These are phyloP conservation scores for Wickerhamia fluorescens DNA, from an alignment of 805 yeast genomes.

Conservation along the genomic window DNA sequence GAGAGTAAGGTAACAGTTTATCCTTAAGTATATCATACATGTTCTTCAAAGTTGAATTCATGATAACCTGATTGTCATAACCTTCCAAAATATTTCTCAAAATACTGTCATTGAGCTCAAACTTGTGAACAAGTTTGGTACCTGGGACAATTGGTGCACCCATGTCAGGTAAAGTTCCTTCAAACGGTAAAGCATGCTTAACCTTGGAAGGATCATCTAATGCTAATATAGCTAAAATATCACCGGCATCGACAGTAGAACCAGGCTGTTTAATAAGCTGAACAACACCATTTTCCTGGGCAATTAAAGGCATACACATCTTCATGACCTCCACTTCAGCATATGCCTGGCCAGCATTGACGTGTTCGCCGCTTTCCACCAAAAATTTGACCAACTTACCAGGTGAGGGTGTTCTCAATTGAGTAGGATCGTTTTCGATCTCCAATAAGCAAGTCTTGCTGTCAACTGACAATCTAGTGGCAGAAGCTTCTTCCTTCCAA, in stretches of 20 bases:
- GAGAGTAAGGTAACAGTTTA: conserved; percentile 83
- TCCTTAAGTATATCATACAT: conserved; percentile 69
- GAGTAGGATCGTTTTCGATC: conserved; percentile 97
- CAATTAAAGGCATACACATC: conserved; percentile 96
- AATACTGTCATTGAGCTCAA: conserved; percentile 48
- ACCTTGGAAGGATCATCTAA: conserved; percentile 96
- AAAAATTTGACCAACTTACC: conserved; percentile 93
- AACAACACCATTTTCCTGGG: conserved; percentile 88
- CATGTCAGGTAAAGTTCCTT: conserved; percentile 84
- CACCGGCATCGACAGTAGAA: conserved; percentile 94
- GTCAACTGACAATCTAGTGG: conserved; percentile 91
- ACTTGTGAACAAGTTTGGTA: conserved; percentile 74
- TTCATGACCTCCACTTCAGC: conserved; percentile 99
- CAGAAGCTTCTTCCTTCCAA: conserved; percentile 96
- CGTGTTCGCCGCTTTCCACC: conserved; percentile 94
- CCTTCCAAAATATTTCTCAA: conserved; percentile 80
- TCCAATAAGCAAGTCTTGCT: conserved; percentile 92
- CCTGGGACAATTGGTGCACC: conserved; percentile 84
- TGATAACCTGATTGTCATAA: conserved; percentile 89
- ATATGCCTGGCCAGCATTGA: conserved; percentile 83
- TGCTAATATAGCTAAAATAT: conserved; percentile 88
- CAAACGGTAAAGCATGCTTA: conserved; percentile 91
- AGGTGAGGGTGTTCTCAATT: conserved; percentile 96
- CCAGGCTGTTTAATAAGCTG: conserved; percentile 97
- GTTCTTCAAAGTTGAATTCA: conserved; percentile 74